phyloP scores from a whole-genome alignment of 2,329 filamentous ascomycete species.

The Colletotrichum aenigma region DNA sequence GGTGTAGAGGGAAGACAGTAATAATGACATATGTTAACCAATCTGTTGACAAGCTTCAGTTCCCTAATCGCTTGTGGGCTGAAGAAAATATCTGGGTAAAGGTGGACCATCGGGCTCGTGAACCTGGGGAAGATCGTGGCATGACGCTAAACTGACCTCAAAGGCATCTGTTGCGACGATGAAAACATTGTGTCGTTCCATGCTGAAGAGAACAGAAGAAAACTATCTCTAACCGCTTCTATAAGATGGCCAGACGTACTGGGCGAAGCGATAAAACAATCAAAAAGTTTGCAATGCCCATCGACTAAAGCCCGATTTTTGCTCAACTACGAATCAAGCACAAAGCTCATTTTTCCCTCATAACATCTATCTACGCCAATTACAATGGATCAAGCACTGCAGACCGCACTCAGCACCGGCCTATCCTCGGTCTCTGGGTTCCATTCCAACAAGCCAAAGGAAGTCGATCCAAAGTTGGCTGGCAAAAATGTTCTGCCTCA shows the following conservation, averaged over 20 bases:
- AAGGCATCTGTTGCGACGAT: accelerated
- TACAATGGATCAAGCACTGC: neutral
- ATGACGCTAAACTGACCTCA: neutral
- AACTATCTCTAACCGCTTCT: neutral
- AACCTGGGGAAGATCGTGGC: neutral
- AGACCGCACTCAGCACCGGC: neutral
- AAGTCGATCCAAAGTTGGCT: neutral
- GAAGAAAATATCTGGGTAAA: neutral
- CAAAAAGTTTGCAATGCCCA: neutral
- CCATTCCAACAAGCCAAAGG: neutral
- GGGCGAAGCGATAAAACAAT: neutral
- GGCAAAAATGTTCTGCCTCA: neutral
- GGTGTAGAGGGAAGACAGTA: neutral
- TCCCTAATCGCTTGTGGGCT: neutral
- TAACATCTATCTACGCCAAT: neutral
- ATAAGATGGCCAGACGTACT: neutral
- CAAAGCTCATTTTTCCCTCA: neutral
- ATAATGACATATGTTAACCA: neutral
- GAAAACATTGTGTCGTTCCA: neutral
- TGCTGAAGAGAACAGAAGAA: neutral
- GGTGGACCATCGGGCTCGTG: neutral
- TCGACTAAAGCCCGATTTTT: neutral
- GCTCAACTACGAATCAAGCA: neutral
- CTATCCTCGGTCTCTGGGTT: neutral
- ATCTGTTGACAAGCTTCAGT: neutral